A percentile compares a stretch with the other conserved stretches of the same genome.
phyloP scores from a whole-genome alignment of 108 stramenopile species.

The Skeletonema grethae region DNA sequence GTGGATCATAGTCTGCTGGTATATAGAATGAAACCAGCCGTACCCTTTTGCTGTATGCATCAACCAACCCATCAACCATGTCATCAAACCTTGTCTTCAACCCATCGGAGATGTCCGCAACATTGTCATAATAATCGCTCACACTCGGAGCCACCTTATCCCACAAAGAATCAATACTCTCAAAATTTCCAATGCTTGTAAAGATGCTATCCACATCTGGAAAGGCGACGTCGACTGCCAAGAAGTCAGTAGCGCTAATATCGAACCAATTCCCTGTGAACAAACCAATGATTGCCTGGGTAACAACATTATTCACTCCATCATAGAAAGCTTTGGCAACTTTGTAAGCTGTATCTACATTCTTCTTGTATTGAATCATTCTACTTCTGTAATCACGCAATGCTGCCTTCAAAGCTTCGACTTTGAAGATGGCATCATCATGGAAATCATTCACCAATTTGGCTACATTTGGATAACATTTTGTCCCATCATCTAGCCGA shows the following conservation, averaged over 20 bases:
- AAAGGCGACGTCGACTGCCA: constrained; percentile 33
- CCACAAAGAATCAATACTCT: constrained; percentile 30
- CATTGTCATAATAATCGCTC: constrained; percentile 16
- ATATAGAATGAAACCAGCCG: constrained; percentile 14
- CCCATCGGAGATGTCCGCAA: constrained; percentile 7
- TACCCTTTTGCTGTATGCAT: constrained; percentile 11
- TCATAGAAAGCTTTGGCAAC: constrained; percentile 40
- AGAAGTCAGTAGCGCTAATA: constrained; percentile 34
- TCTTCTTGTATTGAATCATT: constrained; percentile 39
- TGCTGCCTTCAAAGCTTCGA: constrained; percentile 19
- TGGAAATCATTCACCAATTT: constrained; percentile 31
- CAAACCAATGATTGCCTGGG: constrained; percentile 29
- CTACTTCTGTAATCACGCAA: constrained; percentile 23
- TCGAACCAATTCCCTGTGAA: constrained; percentile 38
- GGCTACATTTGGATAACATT: constrained; percentile 38
- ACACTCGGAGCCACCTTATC: constrained; percentile 19
- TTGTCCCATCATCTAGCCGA: constrained; percentile 31
- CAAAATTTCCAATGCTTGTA: constrained; percentile 20
- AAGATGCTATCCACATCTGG: constrained; percentile 34
- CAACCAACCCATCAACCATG: constrained; percentile 23
- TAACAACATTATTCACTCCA: constrained; percentile 38
- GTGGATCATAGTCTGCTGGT: constrained; percentile 47
- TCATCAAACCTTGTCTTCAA: constrained; percentile 18
- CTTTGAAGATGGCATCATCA: constrained; percentile 43
- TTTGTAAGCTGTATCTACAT: constrained; percentile 31